Percentiles rank a stretch among this genome's conserved stretches.
These are phyloP conservation scores for Leccinum subgranulosum DNA, from an alignment of 768 basidiomycete species.

Conservation along the genomic window DNA sequence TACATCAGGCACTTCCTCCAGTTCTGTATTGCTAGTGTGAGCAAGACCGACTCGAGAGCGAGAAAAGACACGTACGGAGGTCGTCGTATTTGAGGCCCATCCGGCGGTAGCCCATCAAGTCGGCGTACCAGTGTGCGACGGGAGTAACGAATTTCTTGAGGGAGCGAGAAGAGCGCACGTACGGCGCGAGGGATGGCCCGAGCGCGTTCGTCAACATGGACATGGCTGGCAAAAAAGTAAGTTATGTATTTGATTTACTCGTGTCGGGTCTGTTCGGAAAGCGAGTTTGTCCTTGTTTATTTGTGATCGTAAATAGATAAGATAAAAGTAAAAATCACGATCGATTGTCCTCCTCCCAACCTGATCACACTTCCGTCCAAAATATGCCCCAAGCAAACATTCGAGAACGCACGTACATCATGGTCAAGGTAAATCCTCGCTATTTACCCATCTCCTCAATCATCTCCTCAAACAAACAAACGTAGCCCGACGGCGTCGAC, in stretches of 20 bases:
- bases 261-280: constrained; percentile 20
- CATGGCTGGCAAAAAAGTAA: not conserved
- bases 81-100: constrained; percentile 94
- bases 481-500: constrained; percentile 97
- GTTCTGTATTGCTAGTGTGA: constrained; percentile 39
- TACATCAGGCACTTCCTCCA: constrained; percentile 75
- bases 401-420: constrained; percentile 94
- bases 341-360: constrained; percentile 18
- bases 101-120: constrained; percentile 78
- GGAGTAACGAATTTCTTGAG: constrained; percentile 71
- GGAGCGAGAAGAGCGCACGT: constrained; percentile 64
- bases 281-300: constrained; percentile 44
- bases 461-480: not conserved
- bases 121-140: constrained; percentile 78
- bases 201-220: constrained; percentile 43
- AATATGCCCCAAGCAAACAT: constrained; percentile 24
- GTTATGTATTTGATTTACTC: no score
- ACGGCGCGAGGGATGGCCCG: constrained; percentile 72
- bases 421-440: constrained; percentile 78
- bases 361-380: no score
- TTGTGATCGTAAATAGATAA: constrained; percentile 17
- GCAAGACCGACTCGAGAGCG: constrained; percentile 2
- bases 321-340: constrained; percentile 15
- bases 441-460: not conserved
- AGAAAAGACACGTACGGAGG: constrained; percentile 63